phyloP scores from a whole-genome alignment of 139 green algal species.

The Haematococcus lacustris region DNA sequence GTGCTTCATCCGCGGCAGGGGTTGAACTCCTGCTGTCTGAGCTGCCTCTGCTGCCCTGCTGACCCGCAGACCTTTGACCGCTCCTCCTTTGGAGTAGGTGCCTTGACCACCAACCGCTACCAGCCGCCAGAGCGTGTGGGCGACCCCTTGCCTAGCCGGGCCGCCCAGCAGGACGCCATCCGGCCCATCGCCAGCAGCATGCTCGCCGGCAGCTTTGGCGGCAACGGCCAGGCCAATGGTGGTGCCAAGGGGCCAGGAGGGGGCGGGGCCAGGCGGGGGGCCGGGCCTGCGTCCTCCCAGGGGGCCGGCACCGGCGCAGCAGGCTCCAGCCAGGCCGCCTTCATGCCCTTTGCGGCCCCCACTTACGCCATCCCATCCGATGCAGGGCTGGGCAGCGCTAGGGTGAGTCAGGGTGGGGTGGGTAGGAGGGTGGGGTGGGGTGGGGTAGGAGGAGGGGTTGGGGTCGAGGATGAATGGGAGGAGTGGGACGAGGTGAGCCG shows the following conservation, averaged over 20 bases:
- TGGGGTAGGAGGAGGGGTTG: not conserved
- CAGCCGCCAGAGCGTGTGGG: conserved; percentile 48
- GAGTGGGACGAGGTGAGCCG: too few relatives aligned
- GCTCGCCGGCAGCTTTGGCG: not conserved
- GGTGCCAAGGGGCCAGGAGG: not conserved
- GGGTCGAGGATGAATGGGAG: not conserved
- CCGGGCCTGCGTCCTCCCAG: not conserved
- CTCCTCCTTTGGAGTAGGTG: conserved; percentile 59
- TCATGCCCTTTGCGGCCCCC: conserved; percentile 37
- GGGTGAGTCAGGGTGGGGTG: not conserved
- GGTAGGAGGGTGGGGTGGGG: not conserved
- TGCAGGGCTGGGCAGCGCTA: too few relatives aligned
- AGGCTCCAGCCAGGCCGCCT: conserved; percentile 5
- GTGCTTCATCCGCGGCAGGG: too few relatives aligned
- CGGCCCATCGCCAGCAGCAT: not conserved
- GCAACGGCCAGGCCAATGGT: not conserved
- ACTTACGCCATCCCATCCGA: conserved; percentile 41
- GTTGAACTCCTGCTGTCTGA: too few relatives aligned
- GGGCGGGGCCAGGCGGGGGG: not conserved
- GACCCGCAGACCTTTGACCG: conserved; percentile 62
- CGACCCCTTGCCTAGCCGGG: conserved; percentile 27
- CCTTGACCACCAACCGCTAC: conserved; percentile 41
- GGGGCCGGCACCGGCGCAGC: not conserved
- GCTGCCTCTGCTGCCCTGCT: too few relatives aligned
- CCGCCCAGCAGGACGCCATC: not conserved